Base-by-base conservation (phyloP, 2,329 filamentous ascomycete genomes). In the Hymenoscyphus salicellus region DNA sequence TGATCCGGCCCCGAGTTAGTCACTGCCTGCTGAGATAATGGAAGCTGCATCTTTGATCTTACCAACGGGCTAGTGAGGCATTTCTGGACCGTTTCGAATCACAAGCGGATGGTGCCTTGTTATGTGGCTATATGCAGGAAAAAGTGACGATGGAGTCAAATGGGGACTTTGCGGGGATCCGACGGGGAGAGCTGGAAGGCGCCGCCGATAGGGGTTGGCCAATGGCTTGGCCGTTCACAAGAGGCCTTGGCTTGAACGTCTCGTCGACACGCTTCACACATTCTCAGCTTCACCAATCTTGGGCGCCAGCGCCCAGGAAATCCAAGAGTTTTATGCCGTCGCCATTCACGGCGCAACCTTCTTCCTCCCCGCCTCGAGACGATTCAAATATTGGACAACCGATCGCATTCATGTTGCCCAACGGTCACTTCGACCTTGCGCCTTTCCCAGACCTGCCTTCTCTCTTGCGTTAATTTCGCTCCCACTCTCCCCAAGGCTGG, bases 141-240 rank as follows among this genome's bases (percentile, higher is more conserved):
- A 26, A 23, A 52, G 46, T 52, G 46, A 52, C n/a, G 46, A 52
- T 52, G 46, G 46, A 23, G 46, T 52, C 10, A 23, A 28, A 26
- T 52, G 46, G 46, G 46, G 46, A 52, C 23, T 52, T 52, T 52
- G 46, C 46, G n/a, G 23, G 46, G 46, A 52, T 52, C 46, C 46
- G 46, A 14, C 3, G 43, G 43, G 23, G 43, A 3, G n/a, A 6
- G n/a, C n/a, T n/a, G n/a, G n/a, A n/a, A n/a, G n/a, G 46, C 20
- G 20, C 28, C 28, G 46, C 7, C 8, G 46, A 6, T 7, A n/a
- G n/a, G n/a, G n/a, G 8, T 16, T 52, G 20, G 20, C 46, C 46
- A 26, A 52, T 52, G 10, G n/a, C 43, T 23, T 11, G n/a, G 41
- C 5, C n/a, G 3, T 20, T 23, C 6, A 11, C 16, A 17, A 38